phyloP scores from a whole-genome alignment of 2,329 filamentous ascomycete species.

The Aspergillus calidoustus region DNA sequence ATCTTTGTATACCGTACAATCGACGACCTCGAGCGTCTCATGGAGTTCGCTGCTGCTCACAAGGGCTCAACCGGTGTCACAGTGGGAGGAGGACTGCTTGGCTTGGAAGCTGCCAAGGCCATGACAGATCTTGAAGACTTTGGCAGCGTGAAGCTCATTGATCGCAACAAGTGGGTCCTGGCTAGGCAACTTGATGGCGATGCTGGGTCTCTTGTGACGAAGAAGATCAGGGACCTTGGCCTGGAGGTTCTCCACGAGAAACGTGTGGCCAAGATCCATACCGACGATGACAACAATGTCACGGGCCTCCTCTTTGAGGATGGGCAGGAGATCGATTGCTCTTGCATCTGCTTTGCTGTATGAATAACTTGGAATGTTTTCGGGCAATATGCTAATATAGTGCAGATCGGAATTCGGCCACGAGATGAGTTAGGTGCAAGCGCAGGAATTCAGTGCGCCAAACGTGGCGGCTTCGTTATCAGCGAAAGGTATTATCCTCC shows the following conservation, averaged over 20 bases:
- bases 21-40: slow-evolving; percentile 76
- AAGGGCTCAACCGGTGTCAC: slow-evolving; percentile 74
- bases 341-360: slow-evolving; percentile 81
- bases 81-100: slow-evolving; percentile 82
- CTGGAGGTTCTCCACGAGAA: slow-evolving; percentile 80
- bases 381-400: slow-evolving; percentile 7
- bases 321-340: slow-evolving; percentile 75
- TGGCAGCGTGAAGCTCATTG: slow-evolving; percentile 75
- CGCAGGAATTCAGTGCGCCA: slow-evolving; percentile 73
- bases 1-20: slow-evolving; percentile 92
- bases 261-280: slow-evolving; percentile 72
- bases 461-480: slow-evolving; percentile 72
- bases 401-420: slow-evolving; percentile 77
- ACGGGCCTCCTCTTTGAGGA: slow-evolving; percentile 79
- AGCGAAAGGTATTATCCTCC: slow-evolving; percentile 39
- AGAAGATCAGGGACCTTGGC: slow-evolving; percentile 78
- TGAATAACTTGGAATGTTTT: slow-evolving; percentile 24
- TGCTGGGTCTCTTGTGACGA: slow-evolving; percentile 79
- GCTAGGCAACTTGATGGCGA: slow-evolving; percentile 81
- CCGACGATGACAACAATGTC: slow-evolving; percentile 69
- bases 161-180: slow-evolving; percentile 81
- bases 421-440: slow-evolving; percentile 75
- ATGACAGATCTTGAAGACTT: slow-evolving; percentile 85
- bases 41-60: slow-evolving; percentile 69
- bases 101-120: slow-evolving; percentile 86